Base-by-base conservation (phyloP, 2,329 filamentous ascomycete genomes). In the Alternaria angustiovoidea region DNA sequence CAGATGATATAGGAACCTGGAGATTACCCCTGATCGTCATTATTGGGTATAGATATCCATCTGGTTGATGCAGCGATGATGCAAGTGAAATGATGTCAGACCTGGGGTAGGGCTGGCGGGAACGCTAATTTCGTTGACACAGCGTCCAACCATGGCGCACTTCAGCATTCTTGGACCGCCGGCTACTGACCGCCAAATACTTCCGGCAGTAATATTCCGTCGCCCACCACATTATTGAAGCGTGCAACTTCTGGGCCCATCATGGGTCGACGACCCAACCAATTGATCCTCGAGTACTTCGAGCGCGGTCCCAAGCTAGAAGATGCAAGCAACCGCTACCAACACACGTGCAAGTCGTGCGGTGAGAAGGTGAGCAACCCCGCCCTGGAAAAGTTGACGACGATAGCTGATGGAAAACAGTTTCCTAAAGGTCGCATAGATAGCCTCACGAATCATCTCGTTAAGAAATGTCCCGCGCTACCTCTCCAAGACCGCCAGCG, bases 391-490 rank as follows among this genome's bases (percentile, higher is more conserved):
- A 65, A 61, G 46, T 57, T 44, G 49, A 57, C 57, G 54, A 32
- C 14, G 20, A 57, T 38, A 48, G 75, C 68, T 75, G 66, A 75
- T 65, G 53, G 51, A 54, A 30, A 44, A 12, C 63, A 83, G 78
- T 97, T 97, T 65, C 91, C 92, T 64, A 96, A 96, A 76, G 94
- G 94, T 62, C 88, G 94, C 63, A 90, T 92, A 72, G 94, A 97
- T 74, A 92, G 88, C 70, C 81, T 97, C 62, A 91, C 88, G 43
- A 89, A 86, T 63, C 94, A 97, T 75, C 85, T 97, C 57, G 89
- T 92, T 54, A 95, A 94, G 78, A 93, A 91, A 83, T 97, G 94
- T 76, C 91, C 91, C 41, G 91, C 90, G 54, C 89, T 96, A 53
- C 87, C 89, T 64, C 83, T 91, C 63, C 85, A 87, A 59, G 92